Base-by-base conservation (phyloP, 257 asterid species). In the Rehmannia glutinosa region DNA sequence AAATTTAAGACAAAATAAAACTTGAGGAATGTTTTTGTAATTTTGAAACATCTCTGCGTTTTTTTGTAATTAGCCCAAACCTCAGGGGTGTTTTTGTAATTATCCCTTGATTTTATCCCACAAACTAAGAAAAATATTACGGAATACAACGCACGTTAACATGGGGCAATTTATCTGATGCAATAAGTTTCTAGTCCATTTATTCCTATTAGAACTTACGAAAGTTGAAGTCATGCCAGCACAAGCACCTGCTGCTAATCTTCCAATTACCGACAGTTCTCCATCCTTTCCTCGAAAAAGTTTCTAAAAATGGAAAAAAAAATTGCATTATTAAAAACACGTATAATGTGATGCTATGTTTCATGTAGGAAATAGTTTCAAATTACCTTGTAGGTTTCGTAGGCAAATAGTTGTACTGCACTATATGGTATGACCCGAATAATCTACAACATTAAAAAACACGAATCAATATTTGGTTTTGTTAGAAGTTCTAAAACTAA, bases 141-240 rank as follows among this genome's bases (percentile, higher is more conserved):
- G 25, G 35, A 27, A 47, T 21, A 39, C 23, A 59, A 20, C n/a
- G n/a, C n/a, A n/a, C n/a, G n/a, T n/a, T 57, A 16, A 30, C 62
- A 36, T 12, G 45, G 21, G 41, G 43, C 23, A 13, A 36, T 39
- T 10, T 7, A 50, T 23, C 33, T 13, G 20, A 46, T 12, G 27
- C 51, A 50, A 63, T 10, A 49, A 16, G 25, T 45, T 41, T 24
- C 27, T 11, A 59, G 5, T 16, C 11, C 33, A 20, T 50, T 56
- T 24, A 63, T 23, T 19, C 66, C 20, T 50, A 49, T 24, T 66
- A 7, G 28, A 69, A 91, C 97, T 91, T 86, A 91, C 97, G 15
- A 91, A 86, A 72, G 97, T 91, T 45, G 97, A 91, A 63, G 96
- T 91, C 97, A 91, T 88, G 87, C 97, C 97, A 77, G 97, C 96